A percentile compares a stretch with the other conserved stretches of the same genome.
phyloP scores from a whole-genome alignment of 306 rosid genomes.

The Prunus salicina region DNA sequence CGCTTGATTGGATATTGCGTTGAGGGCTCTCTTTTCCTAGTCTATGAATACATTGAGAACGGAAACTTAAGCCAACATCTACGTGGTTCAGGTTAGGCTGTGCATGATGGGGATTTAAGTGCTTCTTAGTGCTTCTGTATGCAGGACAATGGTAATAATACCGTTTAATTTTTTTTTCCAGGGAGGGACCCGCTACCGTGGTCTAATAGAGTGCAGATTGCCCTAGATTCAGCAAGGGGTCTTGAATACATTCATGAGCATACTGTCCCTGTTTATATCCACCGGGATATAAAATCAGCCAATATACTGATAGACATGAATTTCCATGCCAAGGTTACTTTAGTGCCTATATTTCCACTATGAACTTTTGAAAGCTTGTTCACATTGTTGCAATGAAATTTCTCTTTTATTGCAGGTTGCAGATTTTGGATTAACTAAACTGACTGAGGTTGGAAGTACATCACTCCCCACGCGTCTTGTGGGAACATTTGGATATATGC shows the following conservation, averaged over 20 bases:
- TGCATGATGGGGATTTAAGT: constrained; percentile 14
- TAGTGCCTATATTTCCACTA: not conserved
- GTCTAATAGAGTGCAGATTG: constrained; percentile 88
- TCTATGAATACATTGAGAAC: constrained; percentile 88
- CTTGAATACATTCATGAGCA: constrained; percentile 98
- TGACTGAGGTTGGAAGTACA: constrained; percentile 83
- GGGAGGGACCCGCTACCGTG: constrained; percentile 81
- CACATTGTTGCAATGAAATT: constrained; percentile 12
- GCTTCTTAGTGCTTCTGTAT: not conserved
- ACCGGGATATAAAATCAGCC: constrained; percentile 95
- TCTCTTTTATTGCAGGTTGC: constrained; percentile 62
- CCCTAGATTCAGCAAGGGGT: constrained; percentile 96
- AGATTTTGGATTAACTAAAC: constrained; percentile 88
- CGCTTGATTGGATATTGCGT: constrained; percentile 93
- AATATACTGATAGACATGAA: constrained; percentile 86
- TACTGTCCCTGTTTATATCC: constrained; percentile 94
- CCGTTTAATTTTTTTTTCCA: constrained; percentile 24
- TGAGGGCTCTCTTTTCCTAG: constrained; percentile 84
- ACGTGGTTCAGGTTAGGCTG: constrained; percentile 73
- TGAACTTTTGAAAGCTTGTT: constrained; percentile 19
- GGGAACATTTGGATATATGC: constrained; percentile 97
- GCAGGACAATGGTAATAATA: constrained; percentile 8
- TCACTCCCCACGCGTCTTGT: constrained; percentile 81
- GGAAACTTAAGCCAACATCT: constrained; percentile 89
- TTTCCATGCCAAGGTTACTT: constrained; percentile 75